These are phyloP conservation scores for Pythium rishiriense DNA, from an alignment of 352 stramenopile species.

Conservation along the genomic window DNA sequence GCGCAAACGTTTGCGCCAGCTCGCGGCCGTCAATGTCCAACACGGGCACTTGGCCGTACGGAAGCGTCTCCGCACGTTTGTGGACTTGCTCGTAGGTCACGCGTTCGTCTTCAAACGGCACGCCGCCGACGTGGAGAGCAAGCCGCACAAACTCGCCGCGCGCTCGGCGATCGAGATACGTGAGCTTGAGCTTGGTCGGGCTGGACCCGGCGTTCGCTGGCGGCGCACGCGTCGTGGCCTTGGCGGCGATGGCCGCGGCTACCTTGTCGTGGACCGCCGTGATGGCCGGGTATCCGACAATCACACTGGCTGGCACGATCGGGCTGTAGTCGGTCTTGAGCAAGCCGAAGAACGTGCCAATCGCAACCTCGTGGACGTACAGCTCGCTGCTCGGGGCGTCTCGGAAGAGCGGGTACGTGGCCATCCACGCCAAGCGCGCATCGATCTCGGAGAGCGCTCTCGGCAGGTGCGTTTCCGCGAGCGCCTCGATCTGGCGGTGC, in stretches of 20 bases:
- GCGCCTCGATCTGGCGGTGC: constrained; percentile 12
- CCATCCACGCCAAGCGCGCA: neutral
- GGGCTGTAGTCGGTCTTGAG: neutral
- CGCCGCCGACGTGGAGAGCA: constrained; percentile 25
- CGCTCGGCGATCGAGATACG: constrained; percentile 32
- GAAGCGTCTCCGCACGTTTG: constrained; percentile 26
- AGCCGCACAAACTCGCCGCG: constrained; percentile 32
- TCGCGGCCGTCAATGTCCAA: constrained; percentile 31
- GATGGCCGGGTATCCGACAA: neutral
- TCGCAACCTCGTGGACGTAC: constrained; percentile 28
- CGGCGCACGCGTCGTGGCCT: no score
- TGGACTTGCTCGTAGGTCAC: constrained; percentile 27
- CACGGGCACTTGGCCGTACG: constrained; percentile 35
- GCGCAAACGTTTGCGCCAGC: constrained; percentile 27
- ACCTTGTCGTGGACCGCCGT: constrained; percentile 12
- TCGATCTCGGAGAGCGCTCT: constrained; percentile 1
- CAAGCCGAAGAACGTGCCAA: constrained; percentile 8
- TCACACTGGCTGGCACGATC: constrained; percentile 9
- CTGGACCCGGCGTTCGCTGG: neutral
- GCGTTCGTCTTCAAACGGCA: constrained; percentile 41
- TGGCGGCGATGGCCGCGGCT: neutral
- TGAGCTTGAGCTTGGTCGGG: constrained; percentile 25
- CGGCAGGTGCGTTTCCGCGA: neutral
- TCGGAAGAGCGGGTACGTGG: constrained; percentile 1
- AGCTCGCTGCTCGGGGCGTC: neutral